Evolutionary conservation across 306 rosid species (phyloP), one percentile per base, ranked within the genome.

Genomic region (Pueraria montana): DNA sequence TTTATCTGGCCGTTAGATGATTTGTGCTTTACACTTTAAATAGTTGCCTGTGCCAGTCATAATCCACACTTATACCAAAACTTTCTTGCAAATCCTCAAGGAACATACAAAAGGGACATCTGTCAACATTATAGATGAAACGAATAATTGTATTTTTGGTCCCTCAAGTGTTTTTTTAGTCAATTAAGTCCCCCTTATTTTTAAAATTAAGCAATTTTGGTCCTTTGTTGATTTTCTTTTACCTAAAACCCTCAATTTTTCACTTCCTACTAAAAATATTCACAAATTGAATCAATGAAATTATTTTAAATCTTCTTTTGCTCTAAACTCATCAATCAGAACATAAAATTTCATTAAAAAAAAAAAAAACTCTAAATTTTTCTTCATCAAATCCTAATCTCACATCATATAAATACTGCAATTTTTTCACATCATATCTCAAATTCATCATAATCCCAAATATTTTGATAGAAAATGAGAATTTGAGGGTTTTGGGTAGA

Each of bases 1-100:
- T 58, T 13, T 76, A 56, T 80, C 20, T 24, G 65, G 53, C 53
- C 40, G 21, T 18, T 17, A 34, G 79, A 61, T 74, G 64, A 56
- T 42, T 68, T 62, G 42, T 52, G 64, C 80, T 68, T 34, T 61
- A 62, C 50, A 18, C 18, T 18, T 56, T 42, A n/a, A 55, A 27
- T 74, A 43, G 52, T 58, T 43, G 23, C 24, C 30, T 24, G 21
- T n/a, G 46, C 30, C 17, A 55, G 11, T n/a, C 49, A 8, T 18
- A 26, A 32, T 18, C 42, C 38, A 76, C 32, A 26, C 59, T 20
- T 30, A 21, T 81, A 49, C 59, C 46, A 59, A 36, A 49, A 43
- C 13, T 83, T 72, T 59, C 30, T 76, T 26, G n/a, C 55, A 7
- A 24, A 30, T 75, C 21, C 20, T 69, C 58, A 21, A 13, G 58